Percentiles rank a stretch among this genome's conserved stretches.
These are phyloP conservation scores for Cenchrus americanus DNA, from an alignment of 176 grass and related monocot species.

Conservation along the genomic window DNA sequence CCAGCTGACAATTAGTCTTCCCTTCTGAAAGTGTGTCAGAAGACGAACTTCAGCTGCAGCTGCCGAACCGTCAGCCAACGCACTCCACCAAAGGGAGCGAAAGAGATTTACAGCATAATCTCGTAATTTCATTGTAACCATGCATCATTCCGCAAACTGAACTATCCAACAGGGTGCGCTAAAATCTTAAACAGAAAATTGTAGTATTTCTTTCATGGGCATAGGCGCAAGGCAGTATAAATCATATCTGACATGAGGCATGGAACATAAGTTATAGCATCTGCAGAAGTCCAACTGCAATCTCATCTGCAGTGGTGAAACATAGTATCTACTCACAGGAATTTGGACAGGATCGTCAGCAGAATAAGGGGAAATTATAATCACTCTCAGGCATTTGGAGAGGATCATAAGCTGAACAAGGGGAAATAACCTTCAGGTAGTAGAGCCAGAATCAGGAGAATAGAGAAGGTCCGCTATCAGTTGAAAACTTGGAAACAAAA, in stretches of 20 bases:
- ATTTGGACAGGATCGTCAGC: background rate
- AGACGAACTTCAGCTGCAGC: no score
- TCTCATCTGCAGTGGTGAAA: background rate
- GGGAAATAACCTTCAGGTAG: background rate
- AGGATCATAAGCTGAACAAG: background rate
- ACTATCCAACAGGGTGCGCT: background rate
- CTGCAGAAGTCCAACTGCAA: background rate
- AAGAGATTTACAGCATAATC: background rate
- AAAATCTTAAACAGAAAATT: background rate
- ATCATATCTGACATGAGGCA: background rate
- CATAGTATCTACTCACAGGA: background rate
- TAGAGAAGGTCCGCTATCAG: background rate
- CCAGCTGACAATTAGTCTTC: background rate
- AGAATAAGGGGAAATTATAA: background rate
- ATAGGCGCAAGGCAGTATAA: background rate
- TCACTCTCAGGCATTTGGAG: background rate
- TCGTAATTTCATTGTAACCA: background rate
- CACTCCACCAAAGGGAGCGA: background rate
- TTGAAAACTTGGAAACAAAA: background rate
- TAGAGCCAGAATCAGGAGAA: background rate
- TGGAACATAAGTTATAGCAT: background rate
- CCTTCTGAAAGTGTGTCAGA: background rate
- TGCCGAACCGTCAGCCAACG: background rate
- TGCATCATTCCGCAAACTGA: background rate
- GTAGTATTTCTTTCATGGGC: background rate